Evolutionary conservation across 1,284 basidiomycete genomes (phyloP), one percentile per base, ranked within the genome.

Genomic region (Apiotrichum montevideense): DNA sequence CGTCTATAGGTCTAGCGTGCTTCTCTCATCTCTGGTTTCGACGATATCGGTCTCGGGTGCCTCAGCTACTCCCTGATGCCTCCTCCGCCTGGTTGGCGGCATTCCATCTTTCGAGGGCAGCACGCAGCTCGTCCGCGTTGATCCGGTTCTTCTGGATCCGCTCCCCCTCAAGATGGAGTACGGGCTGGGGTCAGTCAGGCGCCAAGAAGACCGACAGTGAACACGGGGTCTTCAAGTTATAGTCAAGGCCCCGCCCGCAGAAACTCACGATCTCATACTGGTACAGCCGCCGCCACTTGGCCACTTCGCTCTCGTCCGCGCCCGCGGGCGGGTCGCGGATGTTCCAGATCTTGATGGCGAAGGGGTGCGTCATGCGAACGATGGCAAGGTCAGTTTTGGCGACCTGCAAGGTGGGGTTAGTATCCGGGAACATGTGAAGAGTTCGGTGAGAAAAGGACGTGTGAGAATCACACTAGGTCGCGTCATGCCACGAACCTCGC

Each of bases 221-320:
- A 21, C 21, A 21, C 21, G 21, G 21, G 21, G 21, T 21, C 21
- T 21, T 21, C 21, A 21, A 21, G 21, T 21, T 21, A 21, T 21
- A 21, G 21, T 21, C 21, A 21, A 21, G 21, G 21, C 13, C 45
- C 32, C 45, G 8, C 35, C 4, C 10, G 13, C 21, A 51, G 21
- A 46, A 10, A 67, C 71, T 55, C 59, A 72, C 73, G 53, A 76
- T 73, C 48, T 76, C 74, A 65, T 74, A 74, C 62, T 74, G 72
- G 56, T 76, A 76, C 50, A 70, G 48, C 52, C 72, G 62, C 14
- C 69, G 58, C 74, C 74, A 76, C 57, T 66, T 66, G 48, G 71
- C 67, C 9, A 61, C 69, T 40, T 76, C 72, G 34, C 52, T 54
- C 35, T 58, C 58, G 46, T 70, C 63, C 3, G 58, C 57, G 2